These are phyloP conservation scores for Komagataella ulmi DNA, from an alignment of 805 yeast genomes.

Conservation along the genomic window DNA sequence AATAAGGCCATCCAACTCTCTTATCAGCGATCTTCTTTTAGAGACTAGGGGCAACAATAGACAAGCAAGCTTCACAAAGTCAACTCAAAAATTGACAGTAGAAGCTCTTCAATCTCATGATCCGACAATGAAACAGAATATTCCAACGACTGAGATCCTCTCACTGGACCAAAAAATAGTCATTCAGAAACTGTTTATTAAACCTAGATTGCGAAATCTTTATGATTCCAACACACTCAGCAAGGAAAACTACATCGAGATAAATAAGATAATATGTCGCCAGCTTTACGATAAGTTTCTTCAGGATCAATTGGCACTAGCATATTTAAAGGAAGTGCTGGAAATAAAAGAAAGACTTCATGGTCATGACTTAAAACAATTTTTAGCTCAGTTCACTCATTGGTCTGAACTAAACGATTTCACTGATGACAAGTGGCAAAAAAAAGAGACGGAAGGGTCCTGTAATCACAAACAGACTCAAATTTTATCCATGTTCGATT, in stretches of 20 bases:
- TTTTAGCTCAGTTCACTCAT: conserved; percentile 2
- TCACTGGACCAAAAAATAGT: conserved; percentile 27
- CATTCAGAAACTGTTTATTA: conserved; percentile 43
- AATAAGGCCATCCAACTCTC: neutral
- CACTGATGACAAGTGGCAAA: neutral
- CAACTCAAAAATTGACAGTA: neutral
- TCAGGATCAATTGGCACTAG: conserved; percentile 6
- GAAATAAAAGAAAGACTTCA: conserved; percentile 18
- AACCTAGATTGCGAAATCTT: conserved; percentile 35
- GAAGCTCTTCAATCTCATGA: neutral
- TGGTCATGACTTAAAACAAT: conserved; percentile 7
- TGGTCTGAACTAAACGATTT: neutral
- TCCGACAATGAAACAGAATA: neutral
- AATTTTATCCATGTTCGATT: neutral
- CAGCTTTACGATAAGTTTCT: conserved; percentile 28
- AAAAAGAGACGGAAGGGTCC: neutral
- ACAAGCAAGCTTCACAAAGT: neutral
- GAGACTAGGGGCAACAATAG: neutral
- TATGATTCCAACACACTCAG: conserved; percentile 23
- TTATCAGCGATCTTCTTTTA: neutral
- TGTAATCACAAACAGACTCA: neutral
- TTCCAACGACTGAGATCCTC: neutral
- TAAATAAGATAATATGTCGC: conserved; percentile 54
- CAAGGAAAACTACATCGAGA: conserved; percentile 29
- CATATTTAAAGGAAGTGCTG: conserved; percentile 13